These are phyloP conservation scores for Jasminum sambac DNA, from an alignment of 257 asterid species.

Conservation along the genomic window DNA sequence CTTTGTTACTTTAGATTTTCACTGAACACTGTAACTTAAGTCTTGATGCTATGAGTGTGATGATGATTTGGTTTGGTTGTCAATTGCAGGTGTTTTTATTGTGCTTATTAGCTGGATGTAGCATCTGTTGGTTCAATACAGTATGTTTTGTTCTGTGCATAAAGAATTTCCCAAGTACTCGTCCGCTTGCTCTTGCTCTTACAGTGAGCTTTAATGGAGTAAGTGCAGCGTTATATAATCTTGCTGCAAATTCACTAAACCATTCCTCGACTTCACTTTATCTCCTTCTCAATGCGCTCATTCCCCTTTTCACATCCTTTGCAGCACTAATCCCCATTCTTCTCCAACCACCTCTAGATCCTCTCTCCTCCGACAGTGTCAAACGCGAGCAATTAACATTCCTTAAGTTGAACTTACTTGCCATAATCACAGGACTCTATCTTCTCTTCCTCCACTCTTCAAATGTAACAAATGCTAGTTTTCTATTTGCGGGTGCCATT, in stretches of 20 bases:
- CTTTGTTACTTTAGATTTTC: not conserved
- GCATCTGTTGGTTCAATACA: conserved; percentile 96
- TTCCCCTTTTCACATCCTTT: conserved; percentile 67
- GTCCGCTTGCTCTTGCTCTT: conserved; percentile 86
- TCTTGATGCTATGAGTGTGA: not conserved
- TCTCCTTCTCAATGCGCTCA: conserved; percentile 75
- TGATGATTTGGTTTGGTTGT: not conserved
- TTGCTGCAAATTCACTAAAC: conserved; percentile 53
- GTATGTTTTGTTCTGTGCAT: conserved; percentile 92
- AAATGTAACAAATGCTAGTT: conserved; percentile 28
- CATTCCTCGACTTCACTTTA: conserved; percentile 54
- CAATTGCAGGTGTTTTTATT: conserved; percentile 63
- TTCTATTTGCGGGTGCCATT: conserved; percentile 62
- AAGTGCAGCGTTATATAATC: conserved; percentile 90
- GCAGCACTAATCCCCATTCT: conserved; percentile 62
- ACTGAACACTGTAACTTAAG: not conserved
- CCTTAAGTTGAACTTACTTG: conserved; percentile 49
- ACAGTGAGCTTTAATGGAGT: conserved; percentile 87
- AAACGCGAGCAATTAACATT: conserved; percentile 63
- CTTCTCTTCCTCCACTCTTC: conserved; percentile 71
- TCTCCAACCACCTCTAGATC: conserved; percentile 52
- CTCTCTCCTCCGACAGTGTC: conserved; percentile 37
- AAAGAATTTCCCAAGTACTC: conserved; percentile 64
- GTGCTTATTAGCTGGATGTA: conserved; percentile 81
- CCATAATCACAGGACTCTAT: conserved; percentile 71